Base-by-base conservation (phyloP, 2,329 filamentous ascomycete species). In the Diaporthe ilicicola region DNA sequence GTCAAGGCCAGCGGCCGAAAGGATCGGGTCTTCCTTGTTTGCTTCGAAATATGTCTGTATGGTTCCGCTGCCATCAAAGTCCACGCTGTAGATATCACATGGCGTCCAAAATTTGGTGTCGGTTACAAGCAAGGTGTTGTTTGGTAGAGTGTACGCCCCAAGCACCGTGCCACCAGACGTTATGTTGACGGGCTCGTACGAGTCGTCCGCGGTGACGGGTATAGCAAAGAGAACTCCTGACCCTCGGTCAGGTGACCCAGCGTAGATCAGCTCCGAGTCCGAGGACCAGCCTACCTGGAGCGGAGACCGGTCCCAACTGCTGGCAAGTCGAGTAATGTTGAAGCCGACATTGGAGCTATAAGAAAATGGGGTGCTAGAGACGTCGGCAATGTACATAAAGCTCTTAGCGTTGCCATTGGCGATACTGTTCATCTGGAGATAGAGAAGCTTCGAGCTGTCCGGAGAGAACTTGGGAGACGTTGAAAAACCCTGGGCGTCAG, bases 281-380 rank as follows among this genome's bases (percentile, higher is more conserved):
- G 27, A 64, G 6, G 42, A 19, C 59, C 59, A 64, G n/a, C 59
- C 59, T 22, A 64, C 29, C 10, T 64, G 27, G 44, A 64, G 42
- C 42, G 44, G 59, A 64, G 59, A 64, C 19, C 59, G 59, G 32
- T 64, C 59, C 44, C 59, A 64, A 9, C 50, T 27, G 9, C 44
- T 39, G 10, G 42, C 59, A 46, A 62, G 59, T 62, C 59, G 22
- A 15, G 27, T 62, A 12, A 62, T 34, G 15, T 48, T 48, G 27
- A 62, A 62, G 3, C 22, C 19, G 32, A 4, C 9, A 15, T 2
- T 9, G 7, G 42, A 22, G 13, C 10, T 17, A 34, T 17, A 3
- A 2, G 1, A 5, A 1, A 13, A 15, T 39, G 9, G 34, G 7
- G 5, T 15, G 24, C n/a, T 46, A 10, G 19, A 10, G 13, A 48